These are phyloP conservation scores for Aspergillus wentii DNA, from an alignment of 495 filamentous ascomycete species.

Conservation along the genomic window DNA sequence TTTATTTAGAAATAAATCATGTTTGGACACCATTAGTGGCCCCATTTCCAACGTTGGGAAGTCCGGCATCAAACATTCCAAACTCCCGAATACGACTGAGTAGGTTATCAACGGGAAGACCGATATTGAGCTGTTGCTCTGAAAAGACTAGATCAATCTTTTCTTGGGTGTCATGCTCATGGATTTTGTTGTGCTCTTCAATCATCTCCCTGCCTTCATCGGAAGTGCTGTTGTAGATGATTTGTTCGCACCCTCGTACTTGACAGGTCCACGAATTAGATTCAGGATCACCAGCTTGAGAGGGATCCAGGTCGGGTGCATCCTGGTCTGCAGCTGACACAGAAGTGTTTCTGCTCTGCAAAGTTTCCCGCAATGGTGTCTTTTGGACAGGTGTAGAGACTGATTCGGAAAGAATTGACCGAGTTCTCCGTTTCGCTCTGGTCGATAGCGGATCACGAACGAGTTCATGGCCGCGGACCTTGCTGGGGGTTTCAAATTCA, in stretches of 20 bases:
- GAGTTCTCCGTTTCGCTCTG: conserved; percentile 24
- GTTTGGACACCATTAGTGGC: conserved; percentile 6
- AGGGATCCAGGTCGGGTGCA: conserved; percentile 32
- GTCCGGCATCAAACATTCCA: conserved; percentile 13
- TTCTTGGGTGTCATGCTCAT: conserved; percentile 59
- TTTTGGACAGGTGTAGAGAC: conserved; percentile 28
- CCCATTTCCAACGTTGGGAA: conserved; percentile 5
- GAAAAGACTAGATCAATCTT: conserved; percentile 53
- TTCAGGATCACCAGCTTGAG: conserved; percentile 35
- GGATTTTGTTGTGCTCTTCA: conserved; percentile 57
- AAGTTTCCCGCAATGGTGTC: conserved; percentile 29
- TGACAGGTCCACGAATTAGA: conserved; percentile 68
- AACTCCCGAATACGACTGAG: conserved; percentile 24
- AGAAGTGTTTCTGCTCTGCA: conserved; percentile 23
- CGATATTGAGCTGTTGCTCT: conserved; percentile 36
- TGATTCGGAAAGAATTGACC: conserved; percentile 29
- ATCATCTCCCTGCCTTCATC: conserved; percentile 55
- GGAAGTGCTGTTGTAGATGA: conserved; percentile 55
- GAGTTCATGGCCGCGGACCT: conserved; percentile 34
- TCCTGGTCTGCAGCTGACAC: conserved; percentile 18
- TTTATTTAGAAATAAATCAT: no score
- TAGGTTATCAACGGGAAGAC: conserved; percentile 35
- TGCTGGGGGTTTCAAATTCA: conserved; percentile 43
- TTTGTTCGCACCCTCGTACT: conserved; percentile 59
- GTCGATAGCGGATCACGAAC: conserved; percentile 39